phyloP scores from a whole-genome alignment of 2,329 filamentous ascomycete species.

The Endothia cerciana region DNA sequence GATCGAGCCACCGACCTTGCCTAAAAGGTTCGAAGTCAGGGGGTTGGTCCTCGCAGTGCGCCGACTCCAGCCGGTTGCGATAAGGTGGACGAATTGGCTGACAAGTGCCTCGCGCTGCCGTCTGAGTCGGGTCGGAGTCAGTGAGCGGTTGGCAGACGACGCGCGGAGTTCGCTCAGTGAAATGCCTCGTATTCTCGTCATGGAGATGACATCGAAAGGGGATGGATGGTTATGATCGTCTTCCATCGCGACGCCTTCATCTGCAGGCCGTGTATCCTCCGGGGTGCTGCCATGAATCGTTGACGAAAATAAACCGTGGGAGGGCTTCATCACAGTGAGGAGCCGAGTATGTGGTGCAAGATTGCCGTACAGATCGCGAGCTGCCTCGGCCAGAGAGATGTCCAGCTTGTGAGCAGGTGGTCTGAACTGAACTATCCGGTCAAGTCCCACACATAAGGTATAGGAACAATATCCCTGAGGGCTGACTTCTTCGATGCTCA shows the following conservation, averaged over 20 bases:
- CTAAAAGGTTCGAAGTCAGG: constrained; percentile 30
- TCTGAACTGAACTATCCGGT: constrained; percentile 53
- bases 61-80: constrained; percentile 43
- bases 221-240: constrained; percentile 20
- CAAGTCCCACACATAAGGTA: constrained; percentile 46
- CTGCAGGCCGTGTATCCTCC: constrained; percentile 3
- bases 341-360: constrained; percentile 48
- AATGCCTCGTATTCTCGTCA: constrained; percentile 47
- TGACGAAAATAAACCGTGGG: background rate
- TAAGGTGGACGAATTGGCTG: constrained; percentile 46
- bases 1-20: constrained; percentile 47
- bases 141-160: background rate
- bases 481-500: constrained; percentile 38
- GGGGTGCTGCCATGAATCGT: background rate
- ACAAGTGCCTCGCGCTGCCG: constrained; percentile 40
- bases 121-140: background rate
- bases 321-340: constrained; percentile 39
- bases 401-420: constrained; percentile 48
- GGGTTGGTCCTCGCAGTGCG: constrained; percentile 14
- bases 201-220: constrained; percentile 44
- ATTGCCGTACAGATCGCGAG: constrained; percentile 43
- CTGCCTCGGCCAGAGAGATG: constrained; percentile 41
- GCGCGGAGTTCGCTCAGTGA: constrained; percentile 42
- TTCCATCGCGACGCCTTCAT: constrained; percentile 30
- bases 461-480: constrained; percentile 58